These are phyloP conservation scores for Lenzites betulinus DNA, from an alignment of 768 basidiomycete genomes.

Conservation along the genomic window DNA sequence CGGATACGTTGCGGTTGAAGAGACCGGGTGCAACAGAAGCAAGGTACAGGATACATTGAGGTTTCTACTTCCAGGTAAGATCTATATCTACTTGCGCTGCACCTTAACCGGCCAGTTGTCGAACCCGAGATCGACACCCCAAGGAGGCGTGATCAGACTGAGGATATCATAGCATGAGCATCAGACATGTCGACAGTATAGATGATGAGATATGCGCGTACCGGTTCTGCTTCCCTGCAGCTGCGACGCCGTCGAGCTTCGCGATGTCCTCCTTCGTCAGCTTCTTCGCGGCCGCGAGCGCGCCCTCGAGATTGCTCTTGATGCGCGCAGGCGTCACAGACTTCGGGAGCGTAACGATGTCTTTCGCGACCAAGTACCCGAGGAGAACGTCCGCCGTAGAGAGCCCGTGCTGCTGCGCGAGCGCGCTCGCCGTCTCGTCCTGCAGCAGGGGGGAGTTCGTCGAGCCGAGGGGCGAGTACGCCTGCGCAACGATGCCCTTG, in stretches of 20 bases:
- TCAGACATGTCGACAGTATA: neutral
- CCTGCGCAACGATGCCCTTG: conserved; percentile 71
- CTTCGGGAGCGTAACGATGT: conserved; percentile 70
- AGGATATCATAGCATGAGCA: neutral
- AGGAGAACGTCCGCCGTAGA: conserved; percentile 59
- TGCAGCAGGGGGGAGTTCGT: conserved; percentile 62
- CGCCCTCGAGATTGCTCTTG: conserved; percentile 55
- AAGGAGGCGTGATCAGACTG: conserved; percentile 64
- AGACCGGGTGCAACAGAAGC: too few species aligned
- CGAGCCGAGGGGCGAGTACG: conserved; percentile 82
- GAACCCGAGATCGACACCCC: conserved; percentile 73
- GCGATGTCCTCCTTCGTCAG: conserved; percentile 55
- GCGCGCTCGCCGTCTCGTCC: conserved; percentile 59
- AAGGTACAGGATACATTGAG: too few species aligned
- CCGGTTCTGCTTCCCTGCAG: conserved; percentile 66
- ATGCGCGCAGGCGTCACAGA: conserved; percentile 76
- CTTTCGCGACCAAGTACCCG: conserved; percentile 69
- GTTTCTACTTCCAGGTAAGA: neutral
- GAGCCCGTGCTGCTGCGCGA: conserved; percentile 60
- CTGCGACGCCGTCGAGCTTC: conserved; percentile 56
- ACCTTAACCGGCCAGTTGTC: conserved; percentile 53
- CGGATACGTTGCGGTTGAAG: too few species aligned
- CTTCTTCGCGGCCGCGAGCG: conserved; percentile 47
- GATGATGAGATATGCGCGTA: conserved; percentile 21
- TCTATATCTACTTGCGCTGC: neutral